Evolutionary conservation across 192 early-diverging fungal species (phyloP), one percentile per base, ranked within the genome.

Genomic region (Haplosporangium gracile): DNA sequence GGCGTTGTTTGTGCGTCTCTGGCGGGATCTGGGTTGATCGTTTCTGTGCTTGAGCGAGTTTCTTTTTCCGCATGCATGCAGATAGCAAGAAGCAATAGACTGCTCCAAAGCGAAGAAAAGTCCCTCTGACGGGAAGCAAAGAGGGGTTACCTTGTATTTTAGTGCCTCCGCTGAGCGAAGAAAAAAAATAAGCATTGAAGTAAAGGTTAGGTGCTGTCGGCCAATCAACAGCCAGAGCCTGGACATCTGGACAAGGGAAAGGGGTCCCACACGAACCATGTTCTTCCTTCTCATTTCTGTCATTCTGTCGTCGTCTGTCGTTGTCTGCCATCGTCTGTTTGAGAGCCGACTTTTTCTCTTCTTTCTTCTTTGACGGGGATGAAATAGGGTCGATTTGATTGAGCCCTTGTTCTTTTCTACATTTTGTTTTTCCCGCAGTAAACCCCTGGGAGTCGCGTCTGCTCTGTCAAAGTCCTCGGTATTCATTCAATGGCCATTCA

Each of bases 181-280:
- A 26, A 63, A 11, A 13, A 11, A 63, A 63, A 63, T 63, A 63
- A 65, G 60, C 60, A 32, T 65, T 65, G n/a, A 65, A 51, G 18
- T 20, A 51, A 20, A 5, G 18, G 43, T 45, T 51, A 0, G 49
- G 60, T 2, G 11, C 9, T 65, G 29, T 13, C 16, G 72, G 78
- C 78, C 78, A 79, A 79, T 79, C 39, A 79, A 0, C 6, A 24
- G 57, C 3, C 53, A 72, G 70, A 43, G 16, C 60, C 26, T 26
- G 49, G 43, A 5, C 78, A 79, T 79, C 70, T 79, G 78, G 78
- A 79, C 78, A 79, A 65, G 49, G 29, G 29, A 10, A 57, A 16
- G n/a, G 43, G 42, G 7, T 7, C 49, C 45, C 16, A 34, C 26
- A 32, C 5, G 40, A 42, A 22, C 40, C 72, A 26, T 26, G 43